phyloP scores from a whole-genome alignment of 306 rosid species.

The Trifolium fragiferum region DNA sequence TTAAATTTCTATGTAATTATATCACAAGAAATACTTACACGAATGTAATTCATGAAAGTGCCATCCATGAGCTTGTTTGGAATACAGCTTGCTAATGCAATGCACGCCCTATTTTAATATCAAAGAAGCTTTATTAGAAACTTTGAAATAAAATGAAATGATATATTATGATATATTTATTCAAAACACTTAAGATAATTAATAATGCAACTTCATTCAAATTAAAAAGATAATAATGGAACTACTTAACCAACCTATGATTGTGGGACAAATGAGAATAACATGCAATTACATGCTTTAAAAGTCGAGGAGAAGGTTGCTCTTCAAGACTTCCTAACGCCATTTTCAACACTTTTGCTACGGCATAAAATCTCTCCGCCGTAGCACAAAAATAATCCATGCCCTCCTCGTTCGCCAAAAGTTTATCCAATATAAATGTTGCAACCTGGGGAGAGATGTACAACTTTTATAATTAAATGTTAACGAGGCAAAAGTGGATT shows the following conservation, averaged over 20 bases:
- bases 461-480: neutral
- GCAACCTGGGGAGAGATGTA: neutral
- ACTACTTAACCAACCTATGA: conserved; percentile 54
- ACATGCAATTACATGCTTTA: conserved; percentile 68
- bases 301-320: conserved; percentile 71
- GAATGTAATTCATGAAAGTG: conserved; percentile 65
- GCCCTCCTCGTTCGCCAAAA: conserved; percentile 76
- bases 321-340: conserved; percentile 70
- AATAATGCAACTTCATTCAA: no score
- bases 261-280: conserved; percentile 76
- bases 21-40: conserved; percentile 54
- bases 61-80: conserved; percentile 70
- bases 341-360: conserved; percentile 63
- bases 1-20: neutral
- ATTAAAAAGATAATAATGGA: no score
- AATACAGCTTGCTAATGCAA: conserved; percentile 72
- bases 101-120: conserved; percentile 62
- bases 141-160: neutral
- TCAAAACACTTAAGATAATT: no score
- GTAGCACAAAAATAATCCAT: conserved; percentile 74
- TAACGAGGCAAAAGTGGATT: neutral
- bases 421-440: neutral
- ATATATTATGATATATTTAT: neutral
- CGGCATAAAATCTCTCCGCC: conserved; percentile 74
- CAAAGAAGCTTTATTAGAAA: neutral